Evolutionary conservation across 768 basidiomycete genomes (phyloP), one percentile per base, ranked within the genome.

Genomic region (Lactifluus hygrophoroides): DNA sequence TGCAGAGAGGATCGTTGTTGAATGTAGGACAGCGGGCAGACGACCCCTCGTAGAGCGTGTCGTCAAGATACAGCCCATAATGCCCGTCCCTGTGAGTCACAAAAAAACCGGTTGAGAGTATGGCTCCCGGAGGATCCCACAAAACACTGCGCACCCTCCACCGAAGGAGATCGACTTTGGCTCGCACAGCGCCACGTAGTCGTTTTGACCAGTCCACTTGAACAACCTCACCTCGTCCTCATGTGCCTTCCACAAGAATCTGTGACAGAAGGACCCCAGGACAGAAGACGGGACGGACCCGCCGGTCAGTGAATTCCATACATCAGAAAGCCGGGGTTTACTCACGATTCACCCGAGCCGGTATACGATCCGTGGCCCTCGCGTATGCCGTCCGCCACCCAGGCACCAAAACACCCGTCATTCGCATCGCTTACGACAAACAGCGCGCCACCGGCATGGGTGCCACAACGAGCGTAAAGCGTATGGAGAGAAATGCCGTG

Each of bases 401-500:
- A 98, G 2, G 75, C 88, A 1, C 95, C 96, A 70, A 96, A 96
- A 3, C 86, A 49, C 3, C 74, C 73, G 6, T 84, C 85, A 7
- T 76, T 70, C 0, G 80, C 73, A 64, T 93, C 93, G 43, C 76
- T 77, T 1, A 94, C 70, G 6, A 82, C 78, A 1, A 97, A 64
- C 10, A 97, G 63, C 44, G 81, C 81, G 2, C 79, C 76, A 35
- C 73, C 73, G 32, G 67, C 71, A 23, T 72, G 70, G 5, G 69
- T 65, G 51, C 80, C 81, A 53, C 85, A 88, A 1, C 78, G 78
- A 2, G 77, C 66, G 69, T 96, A 97, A 5, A 97, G 78, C 1
- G 95, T 96, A 45, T 86, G 84, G 14, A 97, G 76, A 13, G 92
- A 94, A 45, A 94, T 93, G 0, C 95, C 95, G 64, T 98, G 89